Evolutionary conservation across 2,329 filamentous ascomycete genomes (phyloP), one percentile per base, ranked within the genome.

Genomic region (Apiospora malaysiana): DNA sequence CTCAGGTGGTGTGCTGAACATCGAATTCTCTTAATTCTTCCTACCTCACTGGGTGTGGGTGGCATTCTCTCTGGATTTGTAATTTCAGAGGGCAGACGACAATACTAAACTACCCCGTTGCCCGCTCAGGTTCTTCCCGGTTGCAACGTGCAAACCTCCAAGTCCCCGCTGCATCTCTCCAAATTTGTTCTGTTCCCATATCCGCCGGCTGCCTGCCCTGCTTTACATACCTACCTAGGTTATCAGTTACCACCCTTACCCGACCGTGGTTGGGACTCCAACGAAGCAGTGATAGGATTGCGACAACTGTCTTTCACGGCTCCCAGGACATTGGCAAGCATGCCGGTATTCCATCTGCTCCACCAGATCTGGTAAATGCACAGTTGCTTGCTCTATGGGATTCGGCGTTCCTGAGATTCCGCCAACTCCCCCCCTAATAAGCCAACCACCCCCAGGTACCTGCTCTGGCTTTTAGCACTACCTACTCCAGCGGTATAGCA

Each of bases 41-140:
- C 47, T 59, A 3, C 27, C 25, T 37, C 27, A 27, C 51, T 27
- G 4, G 51, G 51, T 59, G 25, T 59, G 51, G 51, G 27, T 59
- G 51, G 51, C 51, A 37, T 59, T 59, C 27, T 32, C 12, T 63
- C 56, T 63, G 56, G 56, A 40, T 63, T 40, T 40, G 56, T 40
- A 63, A 63, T 63, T 63, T 40, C 56, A 63, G 56, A 40, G 56
- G 21, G 51, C n/a, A 63, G 42, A 63, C 14, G 21, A 23, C 18
- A 40, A 45, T 45, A 45, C 42, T 37, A 59, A 63, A 63, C 6
- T 18, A 56, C 56, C 27, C 56, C 56, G 32, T 63, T 63, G 21
- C 56, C 56, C 56, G 32, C 27, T 32, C 56, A 63, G 18, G 32
- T 32, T 63, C 56, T 63, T n/a, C 16, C n/a, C 27, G 56, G 56